phyloP scores from a whole-genome alignment of 805 yeast species.

The Metschnikowia proteae region DNA sequence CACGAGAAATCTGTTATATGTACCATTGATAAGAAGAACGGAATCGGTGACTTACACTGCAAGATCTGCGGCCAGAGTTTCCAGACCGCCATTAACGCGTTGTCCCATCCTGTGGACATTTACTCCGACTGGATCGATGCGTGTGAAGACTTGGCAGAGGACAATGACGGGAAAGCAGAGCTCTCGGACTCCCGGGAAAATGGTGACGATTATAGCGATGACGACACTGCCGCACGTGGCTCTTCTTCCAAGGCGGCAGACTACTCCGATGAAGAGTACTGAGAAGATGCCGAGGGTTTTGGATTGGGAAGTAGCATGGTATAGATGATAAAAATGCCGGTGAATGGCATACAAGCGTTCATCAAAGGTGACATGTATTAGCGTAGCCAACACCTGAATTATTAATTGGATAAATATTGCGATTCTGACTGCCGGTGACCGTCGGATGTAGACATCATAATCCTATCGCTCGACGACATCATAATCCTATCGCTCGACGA shows the following conservation, averaged over 20 bases:
- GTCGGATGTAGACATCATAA: too few relatives aligned
- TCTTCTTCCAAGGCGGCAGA: constrained; percentile 16
- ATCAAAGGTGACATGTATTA: not conserved
- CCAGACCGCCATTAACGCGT: constrained; percentile 80
- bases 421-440: not conserved
- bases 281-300: not conserved
- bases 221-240: constrained; percentile 18
- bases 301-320: not conserved
- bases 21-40: constrained; percentile 78
- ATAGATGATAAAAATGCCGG: not conserved
- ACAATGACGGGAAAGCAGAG: constrained; percentile 33
- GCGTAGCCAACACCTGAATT: not conserved
- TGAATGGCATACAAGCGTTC: not conserved
- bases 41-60: constrained; percentile 80
- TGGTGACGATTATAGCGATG: constrained; percentile 33
- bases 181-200: constrained; percentile 25
- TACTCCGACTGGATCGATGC: constrained; percentile 99
- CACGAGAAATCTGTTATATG: constrained; percentile 92
- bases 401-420: not conserved
- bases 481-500: not conserved
- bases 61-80: constrained; percentile 93
- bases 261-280: constrained; percentile 32
- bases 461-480: too few relatives aligned
- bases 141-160: constrained; percentile 81
- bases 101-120: constrained; percentile 88